phyloP scores from a whole-genome alignment of 164 flowering plant genomes.

The Tinospora cordifolia region DNA sequence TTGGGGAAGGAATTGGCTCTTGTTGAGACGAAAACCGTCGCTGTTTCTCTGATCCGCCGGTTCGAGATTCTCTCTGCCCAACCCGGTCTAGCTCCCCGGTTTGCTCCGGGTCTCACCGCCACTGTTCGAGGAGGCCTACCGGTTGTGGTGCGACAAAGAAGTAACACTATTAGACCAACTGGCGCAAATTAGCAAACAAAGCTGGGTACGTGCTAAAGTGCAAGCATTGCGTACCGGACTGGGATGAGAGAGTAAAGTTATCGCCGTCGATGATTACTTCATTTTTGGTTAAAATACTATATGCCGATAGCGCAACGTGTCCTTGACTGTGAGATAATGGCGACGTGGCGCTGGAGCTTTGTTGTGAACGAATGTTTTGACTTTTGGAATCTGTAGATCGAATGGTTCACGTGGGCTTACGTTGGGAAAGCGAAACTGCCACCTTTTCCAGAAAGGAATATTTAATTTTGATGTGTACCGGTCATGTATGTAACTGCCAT shows the following conservation, averaged over 20 bases:
- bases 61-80: constrained; percentile 33
- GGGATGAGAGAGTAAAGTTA: no score
- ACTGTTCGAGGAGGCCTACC: constrained; percentile 56
- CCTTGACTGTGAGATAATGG: background rate
- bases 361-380: background rate
- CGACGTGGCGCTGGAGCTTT: background rate
- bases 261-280: no score
- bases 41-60: constrained; percentile 32
- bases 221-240: background rate
- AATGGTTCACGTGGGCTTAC: background rate
- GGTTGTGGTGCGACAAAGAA: constrained; percentile 27
- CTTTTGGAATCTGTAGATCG: background rate
- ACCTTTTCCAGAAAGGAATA: no score
- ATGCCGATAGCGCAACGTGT: no score
- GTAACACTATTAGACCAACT: no score
- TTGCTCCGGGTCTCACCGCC: constrained; percentile 66
- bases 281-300: no score
- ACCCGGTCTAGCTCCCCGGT: constrained; percentile 21
- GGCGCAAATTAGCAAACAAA: background rate
- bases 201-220: background rate
- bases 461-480: no score
- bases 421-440: background rate
- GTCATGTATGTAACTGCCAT: background rate
- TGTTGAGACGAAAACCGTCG: constrained; percentile 48
- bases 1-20: constrained; percentile 63